Evolutionary conservation across 2,329 filamentous ascomycete species (phyloP).

Genomic region (Diaporthe sp.): DNA sequence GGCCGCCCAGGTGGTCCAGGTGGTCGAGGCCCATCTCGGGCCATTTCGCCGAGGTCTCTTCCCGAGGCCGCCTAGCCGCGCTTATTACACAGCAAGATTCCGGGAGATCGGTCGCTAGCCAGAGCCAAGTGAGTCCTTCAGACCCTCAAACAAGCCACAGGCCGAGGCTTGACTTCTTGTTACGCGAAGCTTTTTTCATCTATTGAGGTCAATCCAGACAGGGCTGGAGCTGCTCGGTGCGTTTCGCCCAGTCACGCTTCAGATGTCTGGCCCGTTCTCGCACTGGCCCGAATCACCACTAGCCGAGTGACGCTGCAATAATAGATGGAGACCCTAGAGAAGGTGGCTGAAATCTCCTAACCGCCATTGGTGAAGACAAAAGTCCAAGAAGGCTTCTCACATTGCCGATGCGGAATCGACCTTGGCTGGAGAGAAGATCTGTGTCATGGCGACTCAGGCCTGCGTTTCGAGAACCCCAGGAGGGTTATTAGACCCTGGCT

Average conservation of each 20-base stretch:
- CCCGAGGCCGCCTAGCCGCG: conserved; percentile 9
- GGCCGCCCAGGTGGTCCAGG: not conserved
- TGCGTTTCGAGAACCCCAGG: not conserved
- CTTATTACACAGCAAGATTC: not conserved
- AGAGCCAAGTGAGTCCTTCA: not conserved
- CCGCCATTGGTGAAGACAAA: not conserved
- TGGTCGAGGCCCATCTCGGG: not conserved
- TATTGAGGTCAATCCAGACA: not conserved
- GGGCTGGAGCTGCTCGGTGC: conserved; percentile 3
- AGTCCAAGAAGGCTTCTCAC: conserved; percentile 21
- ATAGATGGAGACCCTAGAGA: not conserved
- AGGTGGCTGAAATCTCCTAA: not conserved
- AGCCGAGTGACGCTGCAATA: not conserved
- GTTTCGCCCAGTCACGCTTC: conserved; percentile 19
- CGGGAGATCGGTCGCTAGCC: conserved; percentile 16
- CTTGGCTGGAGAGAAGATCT: conserved; percentile 24
- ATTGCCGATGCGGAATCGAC: conserved; percentile 14
- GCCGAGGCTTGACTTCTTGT: not conserved
- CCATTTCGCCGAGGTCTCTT: conserved; percentile 10
- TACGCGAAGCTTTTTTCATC: conserved; percentile 1
- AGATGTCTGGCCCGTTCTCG: not conserved
- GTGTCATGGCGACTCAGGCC: conserved; percentile 21
- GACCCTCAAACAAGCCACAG: conserved; percentile 15
- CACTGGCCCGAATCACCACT: not conserved
- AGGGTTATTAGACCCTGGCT: not conserved